A percentile compares a stretch with the other conserved stretches of the same genome.
Evolutionary conservation across 2,329 filamentous ascomycete genomes (phyloP).

Genomic region (Fusarium sp.): DNA sequence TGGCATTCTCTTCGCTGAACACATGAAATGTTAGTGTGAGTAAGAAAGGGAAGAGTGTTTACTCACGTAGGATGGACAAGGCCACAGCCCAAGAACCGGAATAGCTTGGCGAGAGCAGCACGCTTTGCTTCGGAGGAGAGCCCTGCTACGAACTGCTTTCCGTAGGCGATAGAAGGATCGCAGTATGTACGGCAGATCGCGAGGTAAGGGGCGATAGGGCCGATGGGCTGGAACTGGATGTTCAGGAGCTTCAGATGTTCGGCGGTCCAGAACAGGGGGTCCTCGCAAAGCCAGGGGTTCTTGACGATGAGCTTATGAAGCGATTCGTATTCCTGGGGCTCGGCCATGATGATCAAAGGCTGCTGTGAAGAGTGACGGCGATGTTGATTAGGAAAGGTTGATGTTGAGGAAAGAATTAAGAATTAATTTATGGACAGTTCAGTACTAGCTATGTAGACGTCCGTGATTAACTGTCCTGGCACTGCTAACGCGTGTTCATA

Average conservation of each 20-base stretch:
- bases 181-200: too few relatives aligned
- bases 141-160: too few relatives aligned
- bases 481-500: too few relatives aligned
- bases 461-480: too few relatives aligned
- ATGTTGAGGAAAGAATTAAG: too few relatives aligned
- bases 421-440: too few relatives aligned
- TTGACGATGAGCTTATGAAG: background rate
- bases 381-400: too few relatives aligned
- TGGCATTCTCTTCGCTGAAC: background rate
- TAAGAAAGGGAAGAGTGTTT: rapidly evolving
- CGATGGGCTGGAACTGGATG: background rate
- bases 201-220: background rate
- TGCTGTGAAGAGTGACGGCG: too few relatives aligned
- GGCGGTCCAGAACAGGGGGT: constrained; percentile 1
- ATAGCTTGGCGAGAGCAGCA: background rate
- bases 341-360: background rate
- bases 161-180: background rate
- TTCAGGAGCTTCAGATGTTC: background rate
- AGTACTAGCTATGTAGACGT: too few relatives aligned
- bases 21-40: background rate
- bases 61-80: background rate
- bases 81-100: background rate
- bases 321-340: background rate
- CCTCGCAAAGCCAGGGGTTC: background rate
- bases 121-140: background rate